Percentiles rank a stretch among this genome's conserved stretches.
Evolutionary conservation across 2,329 filamentous ascomycete species (phyloP).

Genomic region (Fulvia fulva): DNA sequence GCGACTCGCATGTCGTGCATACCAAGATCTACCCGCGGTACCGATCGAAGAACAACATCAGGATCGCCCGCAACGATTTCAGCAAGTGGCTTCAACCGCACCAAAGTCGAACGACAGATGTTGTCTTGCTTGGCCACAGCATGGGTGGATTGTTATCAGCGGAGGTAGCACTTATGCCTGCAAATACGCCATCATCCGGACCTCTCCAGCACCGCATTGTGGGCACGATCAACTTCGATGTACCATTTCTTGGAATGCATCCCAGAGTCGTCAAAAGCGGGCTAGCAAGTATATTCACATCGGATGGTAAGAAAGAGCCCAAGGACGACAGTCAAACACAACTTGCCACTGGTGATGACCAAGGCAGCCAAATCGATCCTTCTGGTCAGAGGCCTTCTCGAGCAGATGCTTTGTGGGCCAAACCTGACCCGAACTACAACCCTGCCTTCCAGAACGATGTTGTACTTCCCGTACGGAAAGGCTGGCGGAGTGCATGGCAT

Average conservation of each 20-base stretch:
- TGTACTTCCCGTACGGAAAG: slow-evolving; percentile 63
- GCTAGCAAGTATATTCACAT: slow-evolving; percentile 67
- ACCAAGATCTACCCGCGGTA: slow-evolving; percentile 82
- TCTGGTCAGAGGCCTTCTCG: not conserved
- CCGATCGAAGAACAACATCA: slow-evolving; percentile 68
- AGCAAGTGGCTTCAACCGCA: slow-evolving; percentile 78
- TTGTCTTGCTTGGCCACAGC: slow-evolving; percentile 80
- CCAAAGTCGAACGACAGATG: slow-evolving; percentile 68
- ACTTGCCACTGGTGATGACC: not conserved
- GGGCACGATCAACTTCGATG: slow-evolving; percentile 77
- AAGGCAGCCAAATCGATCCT: not conserved
- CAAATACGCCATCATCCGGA: slow-evolving; percentile 27
- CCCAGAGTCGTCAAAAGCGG: slow-evolving; percentile 82
- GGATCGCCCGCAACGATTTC: slow-evolving; percentile 75
- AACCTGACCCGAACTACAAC: slow-evolving; percentile 63
- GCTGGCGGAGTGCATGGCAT: slow-evolving; percentile 63
- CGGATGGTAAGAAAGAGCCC: slow-evolving; percentile 29
- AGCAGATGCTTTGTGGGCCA: slow-evolving; percentile 28
- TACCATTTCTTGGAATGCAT: slow-evolving; percentile 83
- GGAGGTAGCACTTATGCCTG: slow-evolving; percentile 65
- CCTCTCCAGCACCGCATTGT: slow-evolving; percentile 70
- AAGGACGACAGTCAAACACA: slow-evolving; percentile 32
- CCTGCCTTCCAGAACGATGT: slow-evolving; percentile 73
- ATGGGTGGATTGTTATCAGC: slow-evolving; percentile 83
- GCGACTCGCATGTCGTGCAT: slow-evolving; percentile 73